Evolutionary conservation across 2,329 filamentous ascomycete genomes (phyloP).

Genomic region (Trematosphaeria pertusa): DNA sequence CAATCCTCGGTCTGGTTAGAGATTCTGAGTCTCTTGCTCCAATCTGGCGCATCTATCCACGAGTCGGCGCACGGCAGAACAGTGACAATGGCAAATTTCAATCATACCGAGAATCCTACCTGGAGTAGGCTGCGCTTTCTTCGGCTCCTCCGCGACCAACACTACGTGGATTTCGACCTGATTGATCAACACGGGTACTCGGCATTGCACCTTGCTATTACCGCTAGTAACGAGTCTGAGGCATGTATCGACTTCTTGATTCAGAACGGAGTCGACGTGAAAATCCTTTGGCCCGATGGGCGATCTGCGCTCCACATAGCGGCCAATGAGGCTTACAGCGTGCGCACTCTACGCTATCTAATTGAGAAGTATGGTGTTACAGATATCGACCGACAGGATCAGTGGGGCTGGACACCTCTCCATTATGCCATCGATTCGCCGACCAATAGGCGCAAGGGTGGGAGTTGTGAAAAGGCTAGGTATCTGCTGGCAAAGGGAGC

Average conservation of each 20-base stretch:
- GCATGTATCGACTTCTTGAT: not conserved
- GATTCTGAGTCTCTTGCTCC: not conserved
- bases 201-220: not conserved
- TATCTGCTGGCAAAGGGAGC: too few species aligned
- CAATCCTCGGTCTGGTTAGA: not conserved
- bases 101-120: not conserved
- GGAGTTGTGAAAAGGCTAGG: too few species aligned
- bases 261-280: not conserved
- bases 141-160: not conserved
- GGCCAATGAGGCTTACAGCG: not conserved
- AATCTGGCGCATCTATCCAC: not conserved
- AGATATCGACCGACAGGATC: conserved; percentile 3
- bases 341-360: not conserved
- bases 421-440: conserved; percentile 3
- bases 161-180: not conserved
- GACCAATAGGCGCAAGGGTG: not conserved
- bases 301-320: not conserved
- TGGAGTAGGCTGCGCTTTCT: not conserved
- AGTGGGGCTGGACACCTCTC: conserved; percentile 5
- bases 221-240: not conserved
- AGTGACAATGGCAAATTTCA: not conserved
- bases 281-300: not conserved
- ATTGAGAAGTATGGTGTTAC: not conserved
- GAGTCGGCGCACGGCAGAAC: not conserved
- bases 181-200: not conserved